Evolutionary conservation across 2,329 filamentous ascomycete species (phyloP).

Genomic region (Epicoccum nigrum): DNA sequence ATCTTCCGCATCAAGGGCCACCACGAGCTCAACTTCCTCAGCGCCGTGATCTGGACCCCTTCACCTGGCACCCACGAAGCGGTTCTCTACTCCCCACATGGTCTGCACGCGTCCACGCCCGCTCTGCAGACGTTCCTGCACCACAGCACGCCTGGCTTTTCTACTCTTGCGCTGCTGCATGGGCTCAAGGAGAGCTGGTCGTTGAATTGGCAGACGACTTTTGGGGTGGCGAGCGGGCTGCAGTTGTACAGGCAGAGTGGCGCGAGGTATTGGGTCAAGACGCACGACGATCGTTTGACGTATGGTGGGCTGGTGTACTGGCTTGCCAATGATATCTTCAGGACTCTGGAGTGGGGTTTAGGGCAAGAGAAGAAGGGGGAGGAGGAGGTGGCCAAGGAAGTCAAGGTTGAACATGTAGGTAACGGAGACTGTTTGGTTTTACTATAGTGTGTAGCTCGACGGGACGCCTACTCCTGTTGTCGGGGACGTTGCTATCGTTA

Average conservation of each 20-base stretch:
- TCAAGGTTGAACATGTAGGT: background rate
- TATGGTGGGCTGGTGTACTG: slow-evolving; percentile 9
- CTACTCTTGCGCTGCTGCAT: slow-evolving; percentile 9
- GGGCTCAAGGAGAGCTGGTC: slow-evolving; percentile 13
- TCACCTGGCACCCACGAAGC: slow-evolving; percentile 12
- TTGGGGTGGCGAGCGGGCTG: slow-evolving; percentile 6
- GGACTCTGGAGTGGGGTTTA: slow-evolving; percentile 6
- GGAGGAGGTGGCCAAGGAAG: background rate
- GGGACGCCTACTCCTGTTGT: no score
- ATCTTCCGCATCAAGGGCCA: slow-evolving; percentile 12
- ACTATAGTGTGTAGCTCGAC: no score
- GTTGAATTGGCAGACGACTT: slow-evolving; percentile 8
- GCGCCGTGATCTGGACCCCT: slow-evolving; percentile 1
- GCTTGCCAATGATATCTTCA: slow-evolving; percentile 2
- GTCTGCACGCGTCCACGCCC: slow-evolving; percentile 6
- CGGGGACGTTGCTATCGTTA: no score
- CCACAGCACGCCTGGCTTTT: background rate
- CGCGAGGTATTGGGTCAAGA: slow-evolving; percentile 15
- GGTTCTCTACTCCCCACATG: slow-evolving; percentile 13
- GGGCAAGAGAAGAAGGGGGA: slow-evolving; percentile 1
- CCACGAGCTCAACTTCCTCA: slow-evolving; percentile 17
- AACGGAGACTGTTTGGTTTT: slow-evolving; percentile 6
- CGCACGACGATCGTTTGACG: slow-evolving; percentile 7
- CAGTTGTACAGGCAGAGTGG: slow-evolving; percentile 1
- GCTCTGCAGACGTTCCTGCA: slow-evolving; percentile 13